phyloP scores from a whole-genome alignment of 2,329 filamentous ascomycete species.

The Pseudodiploospora longispora region DNA sequence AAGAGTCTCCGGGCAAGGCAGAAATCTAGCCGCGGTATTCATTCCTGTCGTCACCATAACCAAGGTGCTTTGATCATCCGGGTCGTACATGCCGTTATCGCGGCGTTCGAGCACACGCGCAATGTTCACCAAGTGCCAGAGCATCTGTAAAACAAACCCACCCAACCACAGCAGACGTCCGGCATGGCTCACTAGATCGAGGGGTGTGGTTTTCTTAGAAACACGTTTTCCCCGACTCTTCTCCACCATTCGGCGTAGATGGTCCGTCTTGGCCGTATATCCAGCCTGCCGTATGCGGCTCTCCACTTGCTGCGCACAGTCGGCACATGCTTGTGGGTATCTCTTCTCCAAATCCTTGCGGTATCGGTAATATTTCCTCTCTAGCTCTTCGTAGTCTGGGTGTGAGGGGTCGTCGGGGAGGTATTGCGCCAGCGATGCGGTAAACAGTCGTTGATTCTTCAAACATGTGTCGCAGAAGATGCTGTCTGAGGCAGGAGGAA shows the following conservation, averaged over 20 bases:
- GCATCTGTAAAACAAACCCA: slow-evolving; percentile 37
- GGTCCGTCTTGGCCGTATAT: slow-evolving; percentile 79
- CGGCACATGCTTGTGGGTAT: slow-evolving; percentile 81
- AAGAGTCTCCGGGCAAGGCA: slow-evolving; percentile 34
- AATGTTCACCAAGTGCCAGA: slow-evolving; percentile 40
- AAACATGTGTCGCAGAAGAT: slow-evolving; percentile 70
- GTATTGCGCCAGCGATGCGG: slow-evolving; percentile 70
- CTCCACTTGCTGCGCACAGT: slow-evolving; percentile 69
- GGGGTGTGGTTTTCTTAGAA: slow-evolving; percentile 21
- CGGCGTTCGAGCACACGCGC: slow-evolving; percentile 16
- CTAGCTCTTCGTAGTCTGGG: slow-evolving; percentile 60
- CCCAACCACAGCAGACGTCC: slow-evolving; percentile 41
- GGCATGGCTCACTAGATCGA: slow-evolving; percentile 35
- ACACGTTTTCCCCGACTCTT: slow-evolving; percentile 39
- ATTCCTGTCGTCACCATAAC: slow-evolving; percentile 10
- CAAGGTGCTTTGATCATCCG: slow-evolving; percentile 19
- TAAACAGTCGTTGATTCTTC: slow-evolving; percentile 81
- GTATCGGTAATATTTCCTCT: slow-evolving; percentile 62
- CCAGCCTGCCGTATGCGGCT: slow-evolving; percentile 60
- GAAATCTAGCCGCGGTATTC: slow-evolving; percentile 12
- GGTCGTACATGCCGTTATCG: slow-evolving; percentile 25
- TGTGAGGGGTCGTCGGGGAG: slow-evolving; percentile 57
- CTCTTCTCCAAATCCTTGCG: slow-evolving; percentile 65
- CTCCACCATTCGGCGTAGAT: slow-evolving; percentile 67
- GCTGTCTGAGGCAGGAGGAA: slow-evolving; percentile 19